Base-by-base conservation (phyloP, 257 asterid genomes). In the Solanum chilense region DNA sequence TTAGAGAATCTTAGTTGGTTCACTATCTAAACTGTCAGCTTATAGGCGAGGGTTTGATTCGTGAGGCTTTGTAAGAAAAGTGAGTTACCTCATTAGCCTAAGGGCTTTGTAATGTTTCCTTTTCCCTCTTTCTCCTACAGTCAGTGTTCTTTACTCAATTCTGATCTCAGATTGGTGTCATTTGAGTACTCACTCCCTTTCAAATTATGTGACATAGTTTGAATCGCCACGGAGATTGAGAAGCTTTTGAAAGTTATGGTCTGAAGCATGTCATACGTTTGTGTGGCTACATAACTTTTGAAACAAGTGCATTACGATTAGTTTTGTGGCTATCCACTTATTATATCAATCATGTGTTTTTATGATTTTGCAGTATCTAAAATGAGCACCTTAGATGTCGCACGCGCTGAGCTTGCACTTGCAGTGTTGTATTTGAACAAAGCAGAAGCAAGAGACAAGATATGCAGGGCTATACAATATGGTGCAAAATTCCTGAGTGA, bases 361-460 rank as follows among this genome's bases (percentile, higher is more conserved):
- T 89, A 71, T 80, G 33, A 39, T 31, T 87, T 90, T 90, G 49
- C 90, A 93, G 96, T 89, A 84, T 86, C 8, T 69, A 89, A 83
- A 87, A 88, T 94, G 99, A 91, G 96, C 89, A 87, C 99, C 23
- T 87, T 97, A 92, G 98, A 95, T 89, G 97, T 93, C 5, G 95
- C 97, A 78, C 91, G 98, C 90, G 90, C 98, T 5, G 99, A 97
- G 90, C 98, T 97, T 92, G 99, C 93, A 77, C 93, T 97, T 92
- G 96, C 95, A 42, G 96, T 95, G 64, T 83, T 96, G 90, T 97
- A 97, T 90, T 93, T 97, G 90, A 94, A 94, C 97, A 97, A 97
- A 92, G 99, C 98, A 44, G 99, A 97, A 89, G 96, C 99, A 64
- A 95, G 99, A 93, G 99, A 97, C 88, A 97, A 97, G 96, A 95